Evolutionary conservation across 768 basidiomycete genomes (phyloP), one percentile per base, ranked within the genome.

Genomic region (Termitomyces sp.): DNA sequence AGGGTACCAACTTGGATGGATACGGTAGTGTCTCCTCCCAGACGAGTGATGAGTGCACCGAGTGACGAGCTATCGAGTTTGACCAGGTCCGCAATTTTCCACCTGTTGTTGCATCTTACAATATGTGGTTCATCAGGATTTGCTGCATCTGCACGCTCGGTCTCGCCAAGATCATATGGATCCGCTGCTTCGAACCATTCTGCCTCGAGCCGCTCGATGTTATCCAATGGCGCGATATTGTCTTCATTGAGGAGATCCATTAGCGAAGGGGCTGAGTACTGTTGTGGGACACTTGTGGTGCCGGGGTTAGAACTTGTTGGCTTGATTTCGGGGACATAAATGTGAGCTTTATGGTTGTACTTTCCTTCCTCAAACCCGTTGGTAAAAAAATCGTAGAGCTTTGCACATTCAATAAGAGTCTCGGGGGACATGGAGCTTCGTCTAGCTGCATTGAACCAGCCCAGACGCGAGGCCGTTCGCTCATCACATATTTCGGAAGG

Each of bases 91-190:
- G 4, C 45, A 16, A 57, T 24, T 20, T 57, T 57, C 55, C 55
- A 57, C 18, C 44, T n/a, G 11, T 22, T 57, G 45, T 32, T 57
- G 18, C 45, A 57, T 38, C 56, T 57, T 13, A 48, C 45, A 35
- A 57, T 57, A 15, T 48, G 56, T 42, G 1, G 0, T 20, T 38
- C 18, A 48, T 57, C 55, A 32, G 28, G 32, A 57, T 57, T 57
- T 33, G n/a, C 38, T 28, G 55, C 44, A 48, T 57, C 46, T 28
- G 24, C 46, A 22, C 8, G 28, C 18, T 22, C 57, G 1, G 46
- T 20, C 32, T 59, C 28, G 18, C 18, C 35, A 15, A 59, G 58
- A 59, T 59, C 58, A 45, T 59, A 59, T 7, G 39, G 51, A 48
- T 59, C 28, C 18, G 38, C 18, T 7, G 39, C 18, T 36, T 51